These are phyloP conservation scores for Ustilago lituana DNA, from an alignment of 1,284 basidiomycete genomes.

Conservation along the genomic window DNA sequence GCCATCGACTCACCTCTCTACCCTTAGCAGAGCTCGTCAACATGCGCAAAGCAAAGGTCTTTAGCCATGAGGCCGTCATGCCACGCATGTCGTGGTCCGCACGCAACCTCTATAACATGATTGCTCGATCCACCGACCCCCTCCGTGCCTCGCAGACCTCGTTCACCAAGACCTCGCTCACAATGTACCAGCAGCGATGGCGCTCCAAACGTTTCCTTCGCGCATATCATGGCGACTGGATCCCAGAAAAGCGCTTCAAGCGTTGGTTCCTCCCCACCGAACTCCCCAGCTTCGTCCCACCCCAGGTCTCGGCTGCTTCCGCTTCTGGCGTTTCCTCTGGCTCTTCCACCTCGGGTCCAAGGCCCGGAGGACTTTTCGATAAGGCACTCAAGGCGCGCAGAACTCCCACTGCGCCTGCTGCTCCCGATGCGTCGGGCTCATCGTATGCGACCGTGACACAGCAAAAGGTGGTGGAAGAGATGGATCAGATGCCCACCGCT, in stretches of 20 bases:
- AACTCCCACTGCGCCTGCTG: constrained; percentile 19
- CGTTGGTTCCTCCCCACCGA: constrained; percentile 90
- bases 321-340: constrained; percentile 20
- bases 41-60: constrained; percentile 62
- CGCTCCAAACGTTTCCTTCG: constrained; percentile 86
- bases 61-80: constrained; percentile 59
- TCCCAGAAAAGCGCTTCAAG: constrained; percentile 91
- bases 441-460: constrained; percentile 25
- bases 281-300: constrained; percentile 78
- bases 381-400: constrained; percentile 30
- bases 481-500: constrained; percentile 57
- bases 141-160: constrained; percentile 69
- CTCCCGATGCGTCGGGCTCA: constrained; percentile 3
- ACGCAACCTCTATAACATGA: constrained; percentile 81
- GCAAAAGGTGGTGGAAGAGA: constrained; percentile 36
- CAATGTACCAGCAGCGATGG: constrained; percentile 94
- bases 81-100: constrained; percentile 74
- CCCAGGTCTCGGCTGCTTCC: constrained; percentile 62
- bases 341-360: constrained; percentile 27
- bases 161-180: constrained; percentile 74
- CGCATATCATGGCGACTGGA: constrained; percentile 95
- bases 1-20: too few relatives aligned
- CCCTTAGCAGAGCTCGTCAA: constrained; percentile 6
- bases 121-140: constrained; percentile 69
- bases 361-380: constrained; percentile 34